Conservation (phyloP, 495 filamentous ascomycete genomes). For the Neurospora hispaniola region DNA sequence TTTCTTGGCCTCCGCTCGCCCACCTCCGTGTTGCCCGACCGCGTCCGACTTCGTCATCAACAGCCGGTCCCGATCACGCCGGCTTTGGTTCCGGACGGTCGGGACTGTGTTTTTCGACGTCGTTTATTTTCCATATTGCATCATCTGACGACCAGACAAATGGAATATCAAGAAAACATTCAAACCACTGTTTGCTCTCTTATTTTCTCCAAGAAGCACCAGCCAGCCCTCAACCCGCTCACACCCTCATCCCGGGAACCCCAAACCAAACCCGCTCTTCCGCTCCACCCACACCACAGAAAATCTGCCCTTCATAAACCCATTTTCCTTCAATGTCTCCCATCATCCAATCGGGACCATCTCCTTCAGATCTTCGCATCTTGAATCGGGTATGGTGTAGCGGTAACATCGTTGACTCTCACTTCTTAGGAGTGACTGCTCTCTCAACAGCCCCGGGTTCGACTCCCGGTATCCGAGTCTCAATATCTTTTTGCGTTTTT, state of each 20-base stretch:
- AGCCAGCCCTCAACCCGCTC: too few species aligned
- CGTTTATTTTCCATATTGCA: too few species aligned
- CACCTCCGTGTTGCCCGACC: neutral
- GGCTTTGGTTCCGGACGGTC: neutral
- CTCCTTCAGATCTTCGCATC: neutral
- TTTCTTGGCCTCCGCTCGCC: too few species aligned
- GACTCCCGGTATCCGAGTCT: neutral
- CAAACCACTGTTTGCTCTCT: too few species aligned
- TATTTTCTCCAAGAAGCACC: too few species aligned
- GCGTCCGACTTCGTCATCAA: neutral
- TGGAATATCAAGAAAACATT: too few species aligned
- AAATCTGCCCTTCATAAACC: neutral
- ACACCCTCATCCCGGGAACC: neutral
- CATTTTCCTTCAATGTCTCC: accelerated
- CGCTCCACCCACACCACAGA: neutral
- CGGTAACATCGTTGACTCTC: too few species aligned
- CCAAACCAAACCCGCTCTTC: neutral
- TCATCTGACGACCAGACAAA: too few species aligned
- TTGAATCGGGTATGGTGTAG: neutral
- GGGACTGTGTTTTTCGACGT: too few species aligned
- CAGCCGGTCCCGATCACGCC: neutral
- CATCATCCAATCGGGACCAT: neutral
- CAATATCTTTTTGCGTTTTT: neutral
- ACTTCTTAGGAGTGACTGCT: too few species aligned
- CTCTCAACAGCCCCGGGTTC: neutral